Evolutionary conservation across 2,329 filamentous ascomycete species (phyloP), one percentile per base, ranked within the genome.

Genomic region (Aspergillus latus): DNA sequence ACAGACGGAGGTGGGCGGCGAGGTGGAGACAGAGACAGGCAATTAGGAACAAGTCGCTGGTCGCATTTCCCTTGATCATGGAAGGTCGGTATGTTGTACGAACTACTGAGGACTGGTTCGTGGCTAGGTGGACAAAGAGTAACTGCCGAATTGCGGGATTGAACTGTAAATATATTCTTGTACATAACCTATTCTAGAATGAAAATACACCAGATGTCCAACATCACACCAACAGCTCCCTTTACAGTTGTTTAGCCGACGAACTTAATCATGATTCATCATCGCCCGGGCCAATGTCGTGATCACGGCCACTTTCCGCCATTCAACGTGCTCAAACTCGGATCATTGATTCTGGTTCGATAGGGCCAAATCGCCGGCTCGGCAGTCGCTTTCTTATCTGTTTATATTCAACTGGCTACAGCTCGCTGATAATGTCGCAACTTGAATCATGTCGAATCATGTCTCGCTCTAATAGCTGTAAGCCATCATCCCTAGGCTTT

Each of bases 351-450:
- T 37, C 29, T 37, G 49, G 16, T 16, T 13, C 37, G 13, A 15
- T 13, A 40, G 37, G 16, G 4, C 39, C 28, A 50, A 37, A 50
- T 43, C 36, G 48, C 26, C 48, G 37, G 26, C 21, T 37, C 49
- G 49, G 49, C 49, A 39, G 49, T 52, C 49, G 49, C 49, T 46
- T 52, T n/a, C 13, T 8, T 46, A 37, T 45, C 49, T 42, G 6
- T 11, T 40, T 46, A 3, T 2, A 52, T 40, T 26, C 32, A 45
- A n/a, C 30, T 30, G n/a, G 10, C 4, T 10, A 21, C 29, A 49
- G 7, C 2, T 39, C 21, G 4, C 26, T 7, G 21, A 6, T 30
- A 21, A 40, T 26, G 48, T 50, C 37, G 48, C 15, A 37, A 43
- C 32, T 50, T n/a, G 28, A 30, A 15, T n/a, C 26, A 8, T 32